Evolutionary conservation across 163 green algal genomes (phyloP), one percentile per base, ranked within the genome.

Genomic region (Scenedesmus sp.): DNA sequence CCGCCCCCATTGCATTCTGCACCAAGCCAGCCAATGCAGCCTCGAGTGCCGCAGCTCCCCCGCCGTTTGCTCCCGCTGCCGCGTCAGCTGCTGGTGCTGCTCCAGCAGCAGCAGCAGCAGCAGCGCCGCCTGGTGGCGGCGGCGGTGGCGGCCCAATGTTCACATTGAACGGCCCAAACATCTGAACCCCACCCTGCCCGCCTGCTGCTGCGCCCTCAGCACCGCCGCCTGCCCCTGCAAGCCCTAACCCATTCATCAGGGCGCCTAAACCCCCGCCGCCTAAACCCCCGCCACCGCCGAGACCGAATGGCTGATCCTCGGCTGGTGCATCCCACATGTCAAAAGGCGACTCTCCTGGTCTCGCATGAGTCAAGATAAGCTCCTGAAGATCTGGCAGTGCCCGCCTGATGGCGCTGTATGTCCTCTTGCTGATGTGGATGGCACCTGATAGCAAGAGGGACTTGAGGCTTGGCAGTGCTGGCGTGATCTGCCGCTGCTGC

Each of bases 21-120:
- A 12, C 62, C 62, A 70, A 70, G 62, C 62, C 62, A 15, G 8
- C 34, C 34, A 84, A 18, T 18, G 26, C 26, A 15, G 55, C 57
- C 13, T 84, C 46, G 0, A 84, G 5, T 4, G 55, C 34, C 66
- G 79, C 79, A 86, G 76, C 76, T 34, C 1, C 34, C 34, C 57
- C 23, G n/a, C 74, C 55, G n/a, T 54, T 86, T 86, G 79, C 77
- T 64, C 9, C 79, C 66, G 79, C 79, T 26, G 15, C 79, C 52
- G 79, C 54, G 5, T 13, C 79, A 34, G 79, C 52, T 62, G 46
- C 77, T 84, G 77, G 26, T 64, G 52, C 77, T 64, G 46, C 77
- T n/a, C 84, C 84, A 54, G 64, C 85, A 70, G 85, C 85, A 67
- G n/a, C 84, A 88, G 0, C 84, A 88, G 84, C 84, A 89, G 46